A percentile compares a stretch with the other conserved stretches of the same genome.
phyloP scores from a whole-genome alignment of 768 basidiomycete species.

The Tricholoma sp. region DNA sequence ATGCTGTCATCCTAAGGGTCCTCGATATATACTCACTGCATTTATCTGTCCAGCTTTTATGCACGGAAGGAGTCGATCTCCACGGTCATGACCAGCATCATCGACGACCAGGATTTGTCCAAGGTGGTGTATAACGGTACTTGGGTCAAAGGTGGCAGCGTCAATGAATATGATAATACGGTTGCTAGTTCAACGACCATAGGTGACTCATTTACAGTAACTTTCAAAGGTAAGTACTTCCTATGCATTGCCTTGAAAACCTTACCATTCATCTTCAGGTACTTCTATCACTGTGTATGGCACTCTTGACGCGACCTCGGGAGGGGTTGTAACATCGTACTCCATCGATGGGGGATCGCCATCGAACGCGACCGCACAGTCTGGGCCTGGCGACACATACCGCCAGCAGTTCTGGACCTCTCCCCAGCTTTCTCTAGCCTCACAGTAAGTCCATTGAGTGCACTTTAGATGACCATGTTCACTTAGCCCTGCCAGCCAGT shows the following conservation, averaged over 20 bases:
- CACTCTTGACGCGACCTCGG: constrained; percentile 29
- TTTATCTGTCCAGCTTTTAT: not conserved
- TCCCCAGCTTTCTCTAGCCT: constrained; percentile 12
- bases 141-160: constrained; percentile 27
- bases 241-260: not conserved
- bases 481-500: constrained; percentile 15
- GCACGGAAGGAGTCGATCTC: not conserved
- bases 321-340: constrained; percentile 31
- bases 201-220: constrained; percentile 29
- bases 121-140: constrained; percentile 26
- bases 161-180: constrained; percentile 22
- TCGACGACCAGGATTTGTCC: constrained; percentile 31
- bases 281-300: constrained; percentile 29
- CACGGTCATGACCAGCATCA: constrained; percentile 14
- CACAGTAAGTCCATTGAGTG: constrained; percentile 25
- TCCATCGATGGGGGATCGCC: constrained; percentile 26
- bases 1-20: not conserved
- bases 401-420: constrained; percentile 34
- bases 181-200: constrained; percentile 28
- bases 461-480: not conserved
- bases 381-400: constrained; percentile 22
- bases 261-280: constrained; percentile 16
- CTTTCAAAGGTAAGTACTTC: constrained; percentile 24
- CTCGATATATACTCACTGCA: not conserved
- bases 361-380: constrained; percentile 19